Evolutionary conservation across 2,329 filamentous ascomycete genomes (phyloP), one percentile per base, ranked within the genome.

Genomic region (Sclerotinia spermophila): DNA sequence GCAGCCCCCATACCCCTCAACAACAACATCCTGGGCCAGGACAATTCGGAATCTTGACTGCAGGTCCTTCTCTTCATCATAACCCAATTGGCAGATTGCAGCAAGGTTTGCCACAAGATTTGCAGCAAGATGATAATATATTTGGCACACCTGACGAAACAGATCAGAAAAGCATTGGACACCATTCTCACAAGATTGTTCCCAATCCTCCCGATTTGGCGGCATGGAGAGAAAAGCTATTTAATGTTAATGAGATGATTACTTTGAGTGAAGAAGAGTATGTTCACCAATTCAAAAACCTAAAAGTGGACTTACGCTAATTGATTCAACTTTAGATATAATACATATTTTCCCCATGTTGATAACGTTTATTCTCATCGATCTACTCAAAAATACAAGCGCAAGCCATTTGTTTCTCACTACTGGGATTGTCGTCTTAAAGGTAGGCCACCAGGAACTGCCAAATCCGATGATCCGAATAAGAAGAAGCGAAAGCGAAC

Each of bases 391-490:
- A 86, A 85, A 68, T 93, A 94, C 80, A 94, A 94, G 82, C 89
- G 90, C 76, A 93, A 92, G 76, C 89, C 90, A n/a, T 92, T 94
- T 75, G 85, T 93, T 69, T 93, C 91, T 1, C 91, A 94, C 80
- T 95, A 94, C 80, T 94, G 91, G 89, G 92, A 94, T 81, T 95
- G 92, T 77, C 87, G 92, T 45, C 86, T 94, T 77, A 94, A 94
- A 81, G 92, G 92, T 35, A 86, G 92, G 0, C 91, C 92, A 0
- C 89, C 92, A 0, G 92, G 92, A 42, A 94, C 92, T 5, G 90
- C 90, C 71, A 94, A 94, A 79, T 92, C 90, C 0, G 88, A 91
- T 61, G 91, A 94, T 76, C 92, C 92, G 0, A 89, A 88, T 79
- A 94, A 93, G 83, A 94, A 93, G 84, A 94, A 93, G 80, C 86